Evolutionary conservation across 768 basidiomycete species (phyloP).

Genomic region (Arthromyces matolae): DNA sequence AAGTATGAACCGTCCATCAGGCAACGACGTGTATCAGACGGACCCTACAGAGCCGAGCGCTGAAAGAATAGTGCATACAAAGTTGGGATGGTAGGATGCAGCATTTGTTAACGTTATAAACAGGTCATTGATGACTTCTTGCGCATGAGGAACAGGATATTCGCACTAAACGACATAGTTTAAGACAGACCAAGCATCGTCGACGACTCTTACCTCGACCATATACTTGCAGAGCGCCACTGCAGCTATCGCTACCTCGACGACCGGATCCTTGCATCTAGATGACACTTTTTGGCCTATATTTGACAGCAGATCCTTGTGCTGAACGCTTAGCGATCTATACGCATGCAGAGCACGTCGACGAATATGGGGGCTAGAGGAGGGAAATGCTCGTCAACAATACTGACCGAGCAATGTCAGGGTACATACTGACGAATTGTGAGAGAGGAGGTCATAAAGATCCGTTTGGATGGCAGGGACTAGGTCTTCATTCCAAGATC

Average conservation of each 20-base stretch:
- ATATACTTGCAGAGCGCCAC: conserved; percentile 30
- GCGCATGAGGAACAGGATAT: neutral
- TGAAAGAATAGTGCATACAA: conserved; percentile 22
- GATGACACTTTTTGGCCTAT: conserved; percentile 36
- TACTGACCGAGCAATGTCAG: conserved; percentile 3
- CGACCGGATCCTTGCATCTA: conserved; percentile 42
- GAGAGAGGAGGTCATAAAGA: conserved; percentile 61
- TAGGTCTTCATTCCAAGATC: conserved; percentile 58
- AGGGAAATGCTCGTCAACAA: conserved; percentile 8
- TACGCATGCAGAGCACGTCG: conserved; percentile 61
- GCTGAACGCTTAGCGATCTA: conserved; percentile 44
- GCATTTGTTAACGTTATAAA: conserved; percentile 2
- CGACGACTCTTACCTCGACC: conserved; percentile 19
- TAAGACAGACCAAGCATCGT: neutral
- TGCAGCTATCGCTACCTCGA: conserved; percentile 43
- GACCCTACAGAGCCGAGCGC: conserved; percentile 28
- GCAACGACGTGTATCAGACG: conserved; percentile 8
- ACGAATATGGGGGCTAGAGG: conserved; percentile 52
- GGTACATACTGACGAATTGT: conserved; percentile 67
- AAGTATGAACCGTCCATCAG: neutral
- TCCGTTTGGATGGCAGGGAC: conserved; percentile 73
- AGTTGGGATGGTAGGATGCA: conserved; percentile 7
- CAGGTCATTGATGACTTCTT: conserved; percentile 8
- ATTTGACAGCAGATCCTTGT: conserved; percentile 42
- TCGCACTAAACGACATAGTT: neutral